These are phyloP conservation scores for Rhizopogon sp. DNA, from an alignment of 768 basidiomycete species.

Conservation along the genomic window DNA sequence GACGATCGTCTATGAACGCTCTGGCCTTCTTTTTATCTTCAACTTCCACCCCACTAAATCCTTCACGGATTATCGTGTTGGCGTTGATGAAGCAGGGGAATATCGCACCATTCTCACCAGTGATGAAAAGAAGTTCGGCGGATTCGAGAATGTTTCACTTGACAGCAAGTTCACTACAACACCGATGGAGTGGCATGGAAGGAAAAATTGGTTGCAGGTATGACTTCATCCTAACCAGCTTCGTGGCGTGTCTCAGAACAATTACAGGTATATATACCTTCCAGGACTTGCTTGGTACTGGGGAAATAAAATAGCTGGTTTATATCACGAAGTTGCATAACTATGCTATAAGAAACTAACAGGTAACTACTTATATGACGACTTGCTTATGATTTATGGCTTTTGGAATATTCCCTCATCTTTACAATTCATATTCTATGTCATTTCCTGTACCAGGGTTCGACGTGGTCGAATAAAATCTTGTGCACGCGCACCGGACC, in stretches of 20 bases:
- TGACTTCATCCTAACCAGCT: slow-evolving; percentile 12
- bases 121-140: slow-evolving; percentile 87
- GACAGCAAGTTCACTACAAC: slow-evolving; percentile 73
- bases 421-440: not conserved
- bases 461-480: no score
- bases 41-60: slow-evolving; percentile 94
- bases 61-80: slow-evolving; percentile 91
- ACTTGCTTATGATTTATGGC: not conserved
- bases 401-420: not conserved
- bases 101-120: slow-evolving; percentile 77
- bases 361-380: not conserved
- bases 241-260: not conserved
- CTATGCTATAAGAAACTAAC: no score
- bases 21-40: slow-evolving; percentile 91
- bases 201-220: slow-evolving; percentile 88
- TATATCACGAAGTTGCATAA: not conserved
- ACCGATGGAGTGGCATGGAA: slow-evolving; percentile 85
- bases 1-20: slow-evolving; percentile 90
- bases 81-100: slow-evolving; percentile 80
- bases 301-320: slow-evolving; percentile 10
- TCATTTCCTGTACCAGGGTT: not conserved
- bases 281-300: slow-evolving; percentile 26
- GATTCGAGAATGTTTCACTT: slow-evolving; percentile 74
- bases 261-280: slow-evolving; percentile 25
- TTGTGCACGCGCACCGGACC: no score